Conservation (phyloP, 2,329 filamentous ascomycete genomes). For the Sarocladium oryzae region DNA sequence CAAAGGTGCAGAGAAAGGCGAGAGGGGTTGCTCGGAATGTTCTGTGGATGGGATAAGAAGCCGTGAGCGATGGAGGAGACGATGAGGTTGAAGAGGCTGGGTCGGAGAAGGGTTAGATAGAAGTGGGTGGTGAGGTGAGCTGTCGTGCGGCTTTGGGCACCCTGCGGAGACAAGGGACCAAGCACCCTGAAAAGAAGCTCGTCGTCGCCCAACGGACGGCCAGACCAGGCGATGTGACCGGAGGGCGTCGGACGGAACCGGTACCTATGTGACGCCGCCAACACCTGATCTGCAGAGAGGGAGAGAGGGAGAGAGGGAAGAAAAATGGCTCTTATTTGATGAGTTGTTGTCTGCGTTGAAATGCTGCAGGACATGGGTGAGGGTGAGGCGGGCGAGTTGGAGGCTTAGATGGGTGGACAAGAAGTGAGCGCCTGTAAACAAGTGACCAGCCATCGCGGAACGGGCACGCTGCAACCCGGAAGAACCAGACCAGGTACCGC, state of each 20-base stretch:
- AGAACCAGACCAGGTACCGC: too few species aligned
- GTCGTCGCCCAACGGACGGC: conserved; percentile 4
- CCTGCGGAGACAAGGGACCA: neutral
- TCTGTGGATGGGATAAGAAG: neutral
- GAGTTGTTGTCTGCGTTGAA: too few species aligned
- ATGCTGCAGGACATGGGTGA: neutral
- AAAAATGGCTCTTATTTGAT: too few species aligned
- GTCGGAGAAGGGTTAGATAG: neutral
- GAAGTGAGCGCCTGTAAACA: too few species aligned
- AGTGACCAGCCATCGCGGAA: too few species aligned
- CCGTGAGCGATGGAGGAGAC: neutral
- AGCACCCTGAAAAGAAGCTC: neutral
- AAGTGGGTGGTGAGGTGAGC: neutral
- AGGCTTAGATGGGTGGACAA: neutral
- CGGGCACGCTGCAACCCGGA: too few species aligned
- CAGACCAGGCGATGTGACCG: neutral
- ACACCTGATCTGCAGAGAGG: too few species aligned
- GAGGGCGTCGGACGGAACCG: neutral
- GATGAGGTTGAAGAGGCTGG: neutral
- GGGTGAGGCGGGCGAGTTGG: neutral
- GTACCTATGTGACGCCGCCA: neutral
- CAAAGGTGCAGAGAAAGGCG: neutral
- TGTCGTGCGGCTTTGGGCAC: conserved; percentile 5
- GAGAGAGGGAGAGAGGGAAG: too few species aligned
- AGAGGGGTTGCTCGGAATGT: neutral